Evolutionary conservation across 2,329 filamentous ascomycete species (phyloP).

Genomic region (Penicillium decumbens): DNA sequence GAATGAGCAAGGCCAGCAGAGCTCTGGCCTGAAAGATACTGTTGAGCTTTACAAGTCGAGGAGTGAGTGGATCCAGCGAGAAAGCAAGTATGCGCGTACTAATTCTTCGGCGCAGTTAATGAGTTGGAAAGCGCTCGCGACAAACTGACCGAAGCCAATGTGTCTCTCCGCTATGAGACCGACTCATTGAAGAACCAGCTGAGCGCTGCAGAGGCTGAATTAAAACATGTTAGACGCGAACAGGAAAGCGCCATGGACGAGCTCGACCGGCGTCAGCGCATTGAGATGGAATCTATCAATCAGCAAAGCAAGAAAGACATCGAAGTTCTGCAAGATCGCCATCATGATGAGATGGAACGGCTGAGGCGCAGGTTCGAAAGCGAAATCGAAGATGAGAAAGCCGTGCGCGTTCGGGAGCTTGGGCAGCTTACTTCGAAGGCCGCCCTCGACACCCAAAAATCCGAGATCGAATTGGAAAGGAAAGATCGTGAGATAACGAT

Average conservation of each 20-base stretch:
- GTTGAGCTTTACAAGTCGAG: slow-evolving; percentile 68
- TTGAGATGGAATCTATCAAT: slow-evolving; percentile 40
- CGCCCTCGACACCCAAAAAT: slow-evolving; percentile 37
- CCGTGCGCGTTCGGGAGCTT: slow-evolving; percentile 38
- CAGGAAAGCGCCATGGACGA: slow-evolving; percentile 52
- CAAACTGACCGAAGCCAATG: slow-evolving; percentile 50
- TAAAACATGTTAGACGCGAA: slow-evolving; percentile 51
- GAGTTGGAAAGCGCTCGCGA: slow-evolving; percentile 54
- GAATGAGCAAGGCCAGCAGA: slow-evolving; percentile 62
- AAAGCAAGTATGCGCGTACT: not conserved
- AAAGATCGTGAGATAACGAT: slow-evolving; percentile 53
- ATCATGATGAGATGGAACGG: slow-evolving; percentile 64
- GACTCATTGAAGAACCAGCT: slow-evolving; percentile 56
- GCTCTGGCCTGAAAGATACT: slow-evolving; percentile 66
- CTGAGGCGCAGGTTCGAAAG: slow-evolving; percentile 59
- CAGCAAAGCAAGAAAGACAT: slow-evolving; percentile 50
- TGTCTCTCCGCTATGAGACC: slow-evolving; percentile 62
- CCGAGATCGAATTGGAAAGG: slow-evolving; percentile 46
- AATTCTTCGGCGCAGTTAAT: slow-evolving; percentile 41
- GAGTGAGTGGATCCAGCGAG: slow-evolving; percentile 51
- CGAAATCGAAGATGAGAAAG: slow-evolving; percentile 62
- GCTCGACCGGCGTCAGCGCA: slow-evolving; percentile 49
- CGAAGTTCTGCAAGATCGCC: slow-evolving; percentile 55
- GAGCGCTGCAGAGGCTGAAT: slow-evolving; percentile 44
- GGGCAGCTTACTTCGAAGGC: slow-evolving; percentile 32